phyloP scores from a whole-genome alignment of 78 protist genomes.

The Dictyostelium capitatum region DNA sequence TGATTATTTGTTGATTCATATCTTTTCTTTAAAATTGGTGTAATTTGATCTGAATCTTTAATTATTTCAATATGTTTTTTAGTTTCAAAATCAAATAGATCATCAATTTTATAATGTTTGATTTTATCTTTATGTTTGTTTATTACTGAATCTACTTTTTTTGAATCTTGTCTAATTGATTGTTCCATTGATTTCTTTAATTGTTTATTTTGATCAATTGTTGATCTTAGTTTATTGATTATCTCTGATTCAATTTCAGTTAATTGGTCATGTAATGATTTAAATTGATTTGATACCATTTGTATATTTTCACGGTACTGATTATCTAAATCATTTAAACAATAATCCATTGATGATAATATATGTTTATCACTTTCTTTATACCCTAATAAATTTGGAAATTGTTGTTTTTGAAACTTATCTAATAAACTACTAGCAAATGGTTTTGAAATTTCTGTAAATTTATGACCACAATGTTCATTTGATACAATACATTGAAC shows the following conservation, averaged over 20 bases:
- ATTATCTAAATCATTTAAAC: neutral
- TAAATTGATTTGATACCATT: neutral
- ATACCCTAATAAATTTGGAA: neutral
- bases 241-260: neutral
- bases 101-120: neutral
- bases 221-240: neutral
- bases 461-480: slow-evolving; percentile 34
- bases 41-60: slow-evolving; percentile 8
- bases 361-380: slow-evolving; percentile 20
- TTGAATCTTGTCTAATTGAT: neutral
- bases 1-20: neutral
- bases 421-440: neutral
- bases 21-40: neutral
- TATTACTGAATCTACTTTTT: neutral
- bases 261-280: neutral
- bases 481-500: slow-evolving; percentile 3
- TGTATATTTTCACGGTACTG: too few relatives aligned
- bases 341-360: neutral
- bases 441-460: neutral
- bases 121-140: neutral
- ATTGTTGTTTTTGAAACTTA: slow-evolving; percentile 13
- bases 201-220: neutral
- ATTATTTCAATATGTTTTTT: slow-evolving; percentile 25
- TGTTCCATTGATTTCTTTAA: neutral
- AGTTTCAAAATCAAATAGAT: neutral